phyloP scores from a whole-genome alignment of 441 rosid species.

The Capsella rubella region DNA sequence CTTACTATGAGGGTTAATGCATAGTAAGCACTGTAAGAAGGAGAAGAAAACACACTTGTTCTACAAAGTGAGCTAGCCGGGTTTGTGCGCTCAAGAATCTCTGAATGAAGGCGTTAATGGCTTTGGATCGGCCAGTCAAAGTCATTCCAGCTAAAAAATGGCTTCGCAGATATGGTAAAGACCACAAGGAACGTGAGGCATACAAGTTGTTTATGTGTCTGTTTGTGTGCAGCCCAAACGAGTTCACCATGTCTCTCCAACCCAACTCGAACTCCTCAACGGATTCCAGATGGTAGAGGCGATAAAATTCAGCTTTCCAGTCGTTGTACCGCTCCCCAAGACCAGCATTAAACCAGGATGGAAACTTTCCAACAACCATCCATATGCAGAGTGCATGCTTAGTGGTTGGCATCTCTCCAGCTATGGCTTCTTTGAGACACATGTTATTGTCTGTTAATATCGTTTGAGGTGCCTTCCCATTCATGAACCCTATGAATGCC shows the following conservation, averaged over 20 bases:
- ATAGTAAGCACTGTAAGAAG: slow-evolving; percentile 4
- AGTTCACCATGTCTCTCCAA: slow-evolving; percentile 92
- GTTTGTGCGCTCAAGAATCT: slow-evolving; percentile 93
- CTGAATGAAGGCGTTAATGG: slow-evolving; percentile 91
- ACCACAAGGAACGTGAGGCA: slow-evolving; percentile 79
- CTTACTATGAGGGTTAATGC: not conserved
- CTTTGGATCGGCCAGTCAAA: slow-evolving; percentile 75
- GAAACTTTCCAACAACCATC: slow-evolving; percentile 96
- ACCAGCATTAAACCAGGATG: slow-evolving; percentile 95
- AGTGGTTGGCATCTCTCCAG: slow-evolving; percentile 79
- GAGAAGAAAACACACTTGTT: slow-evolving; percentile 67
- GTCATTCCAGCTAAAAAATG: slow-evolving; percentile 93
- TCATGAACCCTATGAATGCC: slow-evolving; percentile 89
- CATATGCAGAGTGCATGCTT: slow-evolving; percentile 97
- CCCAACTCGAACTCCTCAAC: slow-evolving; percentile 88
- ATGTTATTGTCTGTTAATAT: slow-evolving; percentile 90
- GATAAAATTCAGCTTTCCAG: slow-evolving; percentile 93
- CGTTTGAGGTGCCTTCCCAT: slow-evolving; percentile 92
- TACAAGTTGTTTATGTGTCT: slow-evolving; percentile 78
- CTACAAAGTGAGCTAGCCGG: slow-evolving; percentile 88
- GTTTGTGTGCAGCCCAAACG: slow-evolving; percentile 85
- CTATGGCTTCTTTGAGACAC: slow-evolving; percentile 95
- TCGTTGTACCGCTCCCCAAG: slow-evolving; percentile 90
- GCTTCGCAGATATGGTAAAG: slow-evolving; percentile 88
- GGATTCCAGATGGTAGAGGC: slow-evolving; percentile 84